Evolutionary conservation across 116 monocot genomes (phyloP).

Genomic region (Posidonia oceanica): DNA sequence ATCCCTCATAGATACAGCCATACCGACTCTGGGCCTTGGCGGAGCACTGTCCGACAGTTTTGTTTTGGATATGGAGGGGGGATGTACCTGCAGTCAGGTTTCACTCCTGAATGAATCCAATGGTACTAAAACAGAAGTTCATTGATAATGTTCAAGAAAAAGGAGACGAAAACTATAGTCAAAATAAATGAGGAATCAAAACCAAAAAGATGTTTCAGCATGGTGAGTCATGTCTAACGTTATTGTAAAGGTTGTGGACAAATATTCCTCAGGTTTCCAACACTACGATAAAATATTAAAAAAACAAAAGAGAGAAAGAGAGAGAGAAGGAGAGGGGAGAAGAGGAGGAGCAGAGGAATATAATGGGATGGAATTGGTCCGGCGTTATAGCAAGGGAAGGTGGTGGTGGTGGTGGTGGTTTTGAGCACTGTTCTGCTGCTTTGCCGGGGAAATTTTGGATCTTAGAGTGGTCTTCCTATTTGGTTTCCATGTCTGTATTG

Average conservation of each 20-base stretch:
- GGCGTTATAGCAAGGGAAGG: background rate
- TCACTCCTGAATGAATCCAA: too few species aligned
- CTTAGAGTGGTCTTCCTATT: too few species aligned
- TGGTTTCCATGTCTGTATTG: too few species aligned
- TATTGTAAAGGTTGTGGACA: too few species aligned
- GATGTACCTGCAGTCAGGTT: conserved; percentile 21
- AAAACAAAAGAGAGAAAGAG: background rate
- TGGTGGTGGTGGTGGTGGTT: background rate
- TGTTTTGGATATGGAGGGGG: conserved; percentile 22
- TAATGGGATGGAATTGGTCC: background rate
- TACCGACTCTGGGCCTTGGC: conserved; percentile 17
- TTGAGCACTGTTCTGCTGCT: too few species aligned
- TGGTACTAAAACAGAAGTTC: background rate
- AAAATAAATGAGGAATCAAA: background rate
- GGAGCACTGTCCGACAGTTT: conserved; percentile 20
- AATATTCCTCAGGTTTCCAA: too few species aligned
- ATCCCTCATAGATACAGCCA: conserved; percentile 82
- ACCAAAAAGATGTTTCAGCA: too few species aligned
- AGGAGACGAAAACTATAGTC: background rate
- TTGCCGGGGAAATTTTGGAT: too few species aligned
- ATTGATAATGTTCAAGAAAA: background rate
- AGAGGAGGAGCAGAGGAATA: background rate
- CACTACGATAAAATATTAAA: too few species aligned
- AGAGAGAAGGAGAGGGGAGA: too few species aligned
- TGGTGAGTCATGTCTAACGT: too few species aligned